Evolutionary conservation across 108 stramenopile genomes (phyloP).

Genomic region (Cyclotella kingstonii): DNA sequence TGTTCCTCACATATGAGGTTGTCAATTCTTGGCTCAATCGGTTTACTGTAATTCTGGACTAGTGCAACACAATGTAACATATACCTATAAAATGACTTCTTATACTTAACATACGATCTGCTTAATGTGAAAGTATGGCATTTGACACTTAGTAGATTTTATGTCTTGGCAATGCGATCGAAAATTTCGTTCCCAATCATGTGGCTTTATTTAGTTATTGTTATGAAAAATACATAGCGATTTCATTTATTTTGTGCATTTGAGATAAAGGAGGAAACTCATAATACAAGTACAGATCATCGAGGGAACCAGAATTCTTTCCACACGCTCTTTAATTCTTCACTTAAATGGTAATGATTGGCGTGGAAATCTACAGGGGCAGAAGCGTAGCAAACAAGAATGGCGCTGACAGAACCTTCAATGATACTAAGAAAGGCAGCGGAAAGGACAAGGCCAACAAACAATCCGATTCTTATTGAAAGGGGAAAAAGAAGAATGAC

Average conservation of each 20-base stretch:
- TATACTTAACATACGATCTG: no score
- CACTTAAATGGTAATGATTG: constrained; percentile 59
- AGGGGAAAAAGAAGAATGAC: constrained; percentile 5
- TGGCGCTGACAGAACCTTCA: constrained; percentile 74
- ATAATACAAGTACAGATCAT: no score
- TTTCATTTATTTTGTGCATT: no score
- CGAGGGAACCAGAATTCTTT: constrained; percentile 35
- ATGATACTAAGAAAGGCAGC: constrained; percentile 64
- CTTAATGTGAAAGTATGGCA: no score
- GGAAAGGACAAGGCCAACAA: constrained; percentile 60
- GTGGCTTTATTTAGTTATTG: no score
- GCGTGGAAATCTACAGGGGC: constrained; percentile 59
- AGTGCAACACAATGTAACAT: neutral
- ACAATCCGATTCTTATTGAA: constrained; percentile 46
- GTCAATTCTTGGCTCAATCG: constrained; percentile 64
- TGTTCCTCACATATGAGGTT: constrained; percentile 88
- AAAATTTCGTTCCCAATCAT: no score
- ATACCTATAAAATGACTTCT: neutral
- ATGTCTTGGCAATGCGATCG: no score
- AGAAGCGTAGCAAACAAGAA: constrained; percentile 83
- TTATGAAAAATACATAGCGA: no score
- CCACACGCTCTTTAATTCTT: constrained; percentile 58
- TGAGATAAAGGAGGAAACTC: no score
- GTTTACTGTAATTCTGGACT: constrained; percentile 55
- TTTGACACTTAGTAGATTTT: no score